Base-by-base conservation (phyloP, 345 rosid genomes). In the Pugionium dolabratum region DNA sequence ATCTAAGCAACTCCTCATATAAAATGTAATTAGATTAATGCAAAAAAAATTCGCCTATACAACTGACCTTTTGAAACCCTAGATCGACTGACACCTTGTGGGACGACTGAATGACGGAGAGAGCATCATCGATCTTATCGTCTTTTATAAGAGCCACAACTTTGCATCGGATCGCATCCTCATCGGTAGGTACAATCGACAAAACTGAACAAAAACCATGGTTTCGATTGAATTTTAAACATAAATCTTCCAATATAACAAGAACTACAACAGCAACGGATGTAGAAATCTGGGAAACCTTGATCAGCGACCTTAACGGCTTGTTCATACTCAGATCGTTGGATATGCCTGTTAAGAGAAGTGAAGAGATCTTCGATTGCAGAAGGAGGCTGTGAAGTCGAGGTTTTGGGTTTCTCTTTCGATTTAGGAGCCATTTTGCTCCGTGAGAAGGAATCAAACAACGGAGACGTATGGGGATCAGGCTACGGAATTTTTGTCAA, bases 151-250 rank as follows among this genome's bases (percentile, higher is more conserved):
- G 54, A 30, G 96, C 89, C 72, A 85, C 96, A 25, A 88, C 83
- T 72, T 94, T 88, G 79, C 99, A 90, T 68, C 85, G 81, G 75
- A 86, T 72, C 50, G 97, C 95, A 59, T 94, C 99, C 76, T 84
- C 97, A 41, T 94, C 97, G 62, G 76, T 78, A 25, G 96, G 92
- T 51, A 79, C 79, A 51, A 82, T 66, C 5, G 86, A 69, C 35
- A 94, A 79, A 48, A 94, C 99, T 94, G 82, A n/a, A 59, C 18
- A 36, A 67, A 4, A 25, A 54, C 27, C n/a, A 11, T 4, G 42
- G n/a, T 53, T 3, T 29, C n/a, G 18, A 18, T 18, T 18, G 18
- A 10, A 9, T 39, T 29, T 45, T 5, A 28, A 52, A n/a, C 53
- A 6, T 2, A 9, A 32, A 8, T 26, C 39, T 40, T 40, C 44